phyloP scores from a whole-genome alignment of 148 eudicot species.

The Rhododendron ovatum region DNA sequence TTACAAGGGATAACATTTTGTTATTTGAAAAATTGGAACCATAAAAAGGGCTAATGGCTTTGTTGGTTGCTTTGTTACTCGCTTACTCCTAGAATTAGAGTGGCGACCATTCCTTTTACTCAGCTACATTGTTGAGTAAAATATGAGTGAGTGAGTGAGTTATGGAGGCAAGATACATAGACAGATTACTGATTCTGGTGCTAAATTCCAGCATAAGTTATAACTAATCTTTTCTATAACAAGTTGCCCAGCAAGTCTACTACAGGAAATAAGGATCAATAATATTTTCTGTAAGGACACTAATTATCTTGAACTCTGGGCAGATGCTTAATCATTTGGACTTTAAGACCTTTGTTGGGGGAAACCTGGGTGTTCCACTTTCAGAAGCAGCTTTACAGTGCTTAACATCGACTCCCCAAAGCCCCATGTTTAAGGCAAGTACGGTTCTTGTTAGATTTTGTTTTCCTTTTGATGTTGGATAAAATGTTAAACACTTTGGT shows the following conservation, averaged over 20 bases:
- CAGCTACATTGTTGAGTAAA: not conserved
- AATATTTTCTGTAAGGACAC: not conserved
- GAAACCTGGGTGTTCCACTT: slow-evolving; percentile 19
- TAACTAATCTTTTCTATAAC: not conserved
- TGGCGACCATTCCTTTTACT: not conserved
- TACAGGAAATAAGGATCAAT: not conserved
- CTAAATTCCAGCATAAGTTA: not conserved
- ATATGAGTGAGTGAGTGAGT: not conserved
- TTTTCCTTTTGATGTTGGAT: not conserved
- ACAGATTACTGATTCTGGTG: not conserved
- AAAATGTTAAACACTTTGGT: not conserved
- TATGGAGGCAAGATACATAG: not conserved
- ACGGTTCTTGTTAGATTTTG: not conserved
- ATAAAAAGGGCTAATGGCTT: not conserved
- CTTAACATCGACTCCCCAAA: slow-evolving; percentile 1
- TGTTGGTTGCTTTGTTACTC: not conserved
- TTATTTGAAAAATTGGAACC: not conserved
- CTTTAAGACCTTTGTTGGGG: slow-evolving; percentile 12
- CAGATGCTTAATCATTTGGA: slow-evolving; percentile 10
- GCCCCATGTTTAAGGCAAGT: not conserved
- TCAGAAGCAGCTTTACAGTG: slow-evolving; percentile 17
- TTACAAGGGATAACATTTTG: not conserved
- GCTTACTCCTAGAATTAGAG: not conserved
- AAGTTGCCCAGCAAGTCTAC: too few relatives aligned
- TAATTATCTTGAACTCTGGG: not conserved